Conservation (phyloP, 2,329 filamentous ascomycete species). For the Ceratocystis diversiconidia region DNA sequence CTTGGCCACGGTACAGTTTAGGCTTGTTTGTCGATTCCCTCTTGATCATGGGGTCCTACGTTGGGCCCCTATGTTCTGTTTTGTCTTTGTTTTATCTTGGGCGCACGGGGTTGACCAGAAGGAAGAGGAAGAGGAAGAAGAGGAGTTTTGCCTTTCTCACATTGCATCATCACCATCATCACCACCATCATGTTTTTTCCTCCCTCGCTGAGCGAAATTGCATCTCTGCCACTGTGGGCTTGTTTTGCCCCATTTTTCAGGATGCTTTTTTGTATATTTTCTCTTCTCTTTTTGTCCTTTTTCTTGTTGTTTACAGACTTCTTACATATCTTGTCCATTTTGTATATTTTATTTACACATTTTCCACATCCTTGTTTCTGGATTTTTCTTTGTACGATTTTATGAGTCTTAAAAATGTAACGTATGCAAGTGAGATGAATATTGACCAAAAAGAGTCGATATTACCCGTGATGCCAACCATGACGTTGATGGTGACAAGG, state of each 20-base stretch:
- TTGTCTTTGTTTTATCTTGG: conserved; percentile 1
- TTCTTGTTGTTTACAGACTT: background rate
- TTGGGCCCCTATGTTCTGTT: background rate
- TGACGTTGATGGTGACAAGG: background rate
- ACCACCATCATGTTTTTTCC: conserved; percentile 3
- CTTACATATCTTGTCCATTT: conserved; percentile 5
- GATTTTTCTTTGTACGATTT: too few relatives aligned
- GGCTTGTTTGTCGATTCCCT: background rate
- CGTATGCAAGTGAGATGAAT: too few relatives aligned
- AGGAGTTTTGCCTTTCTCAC: background rate
- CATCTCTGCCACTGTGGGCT: background rate
- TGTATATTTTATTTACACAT: conserved; percentile 8
- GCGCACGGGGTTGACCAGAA: background rate
- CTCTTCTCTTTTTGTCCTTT: background rate
- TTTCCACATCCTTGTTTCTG: background rate
- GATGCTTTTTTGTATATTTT: conserved; percentile 7
- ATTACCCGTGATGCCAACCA: background rate
- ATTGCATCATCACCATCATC: conserved; percentile 9
- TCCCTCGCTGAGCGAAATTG: conserved; percentile 4
- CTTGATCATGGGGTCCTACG: background rate
- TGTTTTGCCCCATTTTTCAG: background rate
- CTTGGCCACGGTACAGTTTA: background rate
- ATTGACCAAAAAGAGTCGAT: too few relatives aligned
- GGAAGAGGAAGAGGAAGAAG: background rate
- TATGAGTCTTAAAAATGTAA: too few relatives aligned